Evolutionary conservation across 225 moss, liverwort and hornwort species (phyloP).

Genomic region (Sphagnum contortum): DNA sequence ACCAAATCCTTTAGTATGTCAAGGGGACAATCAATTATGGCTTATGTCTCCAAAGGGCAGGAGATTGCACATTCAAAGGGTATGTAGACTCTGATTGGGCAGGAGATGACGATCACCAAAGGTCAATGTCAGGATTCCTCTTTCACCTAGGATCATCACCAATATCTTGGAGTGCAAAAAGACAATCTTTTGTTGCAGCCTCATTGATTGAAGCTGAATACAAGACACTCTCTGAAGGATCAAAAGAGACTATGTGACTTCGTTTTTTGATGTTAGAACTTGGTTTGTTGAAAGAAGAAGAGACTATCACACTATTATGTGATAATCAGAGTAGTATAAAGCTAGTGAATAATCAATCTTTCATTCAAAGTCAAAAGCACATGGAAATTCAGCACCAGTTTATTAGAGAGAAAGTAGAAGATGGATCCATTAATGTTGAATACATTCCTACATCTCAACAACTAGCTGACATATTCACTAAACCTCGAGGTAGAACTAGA

Average conservation of each 20-base stretch:
- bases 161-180: slow-evolving; percentile 1
- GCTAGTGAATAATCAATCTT: slow-evolving; percentile 4
- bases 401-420: not conserved
- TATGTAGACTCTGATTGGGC: not conserved
- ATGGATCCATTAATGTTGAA: not conserved
- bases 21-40: not conserved
- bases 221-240: not conserved
- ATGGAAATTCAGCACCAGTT: slow-evolving; percentile 5
- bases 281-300: not conserved
- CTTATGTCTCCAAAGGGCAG: not conserved
- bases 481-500: not conserved
- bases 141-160: not conserved
- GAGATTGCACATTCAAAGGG: not conserved
- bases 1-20: not conserved
- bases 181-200: not conserved
- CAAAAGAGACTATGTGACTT: slow-evolving; percentile 1
- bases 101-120: not conserved
- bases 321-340: slow-evolving; percentile 9
- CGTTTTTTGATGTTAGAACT: not conserved
- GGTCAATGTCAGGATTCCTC: not conserved
- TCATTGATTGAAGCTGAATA: slow-evolving; percentile 2
- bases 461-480: slow-evolving; percentile 1
- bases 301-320: not conserved
- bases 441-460: slow-evolving; percentile 1
- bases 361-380: slow-evolving; percentile 10